phyloP scores from a whole-genome alignment of 2,329 filamentous ascomycete species.

The Xylariaceae sp. region DNA sequence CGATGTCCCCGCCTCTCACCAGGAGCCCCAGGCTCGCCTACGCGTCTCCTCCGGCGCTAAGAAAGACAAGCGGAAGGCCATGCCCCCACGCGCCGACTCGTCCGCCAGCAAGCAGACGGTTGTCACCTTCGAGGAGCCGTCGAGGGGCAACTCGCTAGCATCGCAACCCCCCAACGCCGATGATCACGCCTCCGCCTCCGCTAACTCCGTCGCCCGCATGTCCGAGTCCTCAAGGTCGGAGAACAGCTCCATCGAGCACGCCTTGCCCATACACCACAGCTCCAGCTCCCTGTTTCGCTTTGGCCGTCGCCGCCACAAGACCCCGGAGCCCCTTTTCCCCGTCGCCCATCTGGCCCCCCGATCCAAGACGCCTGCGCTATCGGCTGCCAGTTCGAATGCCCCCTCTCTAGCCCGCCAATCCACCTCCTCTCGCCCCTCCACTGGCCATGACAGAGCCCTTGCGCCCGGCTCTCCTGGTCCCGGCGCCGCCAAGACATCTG shows the following conservation, averaged over 20 bases:
- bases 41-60: constrained; percentile 23
- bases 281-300: constrained; percentile 76
- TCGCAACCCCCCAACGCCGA: constrained; percentile 57
- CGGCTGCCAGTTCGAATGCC: constrained; percentile 38
- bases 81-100: constrained; percentile 33
- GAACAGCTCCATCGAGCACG: constrained; percentile 68
- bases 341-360: constrained; percentile 80
- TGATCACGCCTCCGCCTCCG: constrained; percentile 57
- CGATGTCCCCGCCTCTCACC: constrained; percentile 41
- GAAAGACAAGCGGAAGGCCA: constrained; percentile 41
- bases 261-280: constrained; percentile 52
- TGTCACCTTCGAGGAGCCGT: constrained; percentile 60
- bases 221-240: constrained; percentile 92
- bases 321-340: constrained; percentile 75
- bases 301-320: constrained; percentile 70
- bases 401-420: constrained; percentile 40
- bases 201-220: constrained; percentile 60
- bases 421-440: constrained; percentile 27
- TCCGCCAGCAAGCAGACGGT: constrained; percentile 36
- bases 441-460: constrained; percentile 30
- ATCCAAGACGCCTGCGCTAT: constrained; percentile 40
- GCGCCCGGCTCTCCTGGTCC: constrained; percentile 34
- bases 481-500: constrained; percentile 32
- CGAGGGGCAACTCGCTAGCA: constrained; percentile 30
- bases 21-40: constrained; percentile 19